phyloP scores from a whole-genome alignment of 495 filamentous ascomycete genomes.

The Lasiosphaeria miniovina region DNA sequence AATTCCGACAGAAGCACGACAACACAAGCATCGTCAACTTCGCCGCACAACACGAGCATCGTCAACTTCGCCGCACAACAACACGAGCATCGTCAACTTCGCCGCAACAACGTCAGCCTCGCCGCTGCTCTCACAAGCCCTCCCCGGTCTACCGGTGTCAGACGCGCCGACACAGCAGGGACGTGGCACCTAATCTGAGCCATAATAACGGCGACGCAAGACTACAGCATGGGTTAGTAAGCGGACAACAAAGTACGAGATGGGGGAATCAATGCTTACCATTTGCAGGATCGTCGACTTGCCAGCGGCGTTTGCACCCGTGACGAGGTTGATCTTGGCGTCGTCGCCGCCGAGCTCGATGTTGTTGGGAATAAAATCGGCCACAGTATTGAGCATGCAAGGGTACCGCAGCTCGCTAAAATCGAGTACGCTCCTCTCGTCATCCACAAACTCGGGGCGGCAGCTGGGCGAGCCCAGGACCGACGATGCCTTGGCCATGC shows the following conservation, averaged over 20 bases:
- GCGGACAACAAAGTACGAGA: slow-evolving; percentile 7
- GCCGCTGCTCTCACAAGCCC: too few species aligned
- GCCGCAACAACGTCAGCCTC: too few species aligned
- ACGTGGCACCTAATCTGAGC: slow-evolving; percentile 97
- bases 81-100: too few species aligned
- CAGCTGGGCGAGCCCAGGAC: slow-evolving; percentile 84
- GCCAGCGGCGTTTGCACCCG: slow-evolving; percentile 94
- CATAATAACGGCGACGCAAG: slow-evolving; percentile 95
- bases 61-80: too few species aligned
- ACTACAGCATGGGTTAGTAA: slow-evolving; percentile 32
- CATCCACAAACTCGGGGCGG: slow-evolving; percentile 79
- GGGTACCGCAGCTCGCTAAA: slow-evolving; percentile 93
- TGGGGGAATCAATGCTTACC: slow-evolving; percentile 51
- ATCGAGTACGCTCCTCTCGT: slow-evolving; percentile 79
- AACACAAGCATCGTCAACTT: too few species aligned
- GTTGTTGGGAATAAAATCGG: slow-evolving; percentile 97
- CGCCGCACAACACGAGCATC: too few species aligned
- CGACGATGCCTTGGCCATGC: slow-evolving; percentile 81
- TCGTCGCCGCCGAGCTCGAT: slow-evolving; percentile 77
- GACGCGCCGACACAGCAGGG: slow-evolving; percentile 73
- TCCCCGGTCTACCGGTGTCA: slow-evolving; percentile 93
- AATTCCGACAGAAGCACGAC: too few species aligned
- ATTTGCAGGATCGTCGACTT: slow-evolving; percentile 98
- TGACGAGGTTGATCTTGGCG: slow-evolving; percentile 86
- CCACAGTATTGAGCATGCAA: slow-evolving; percentile 82